These are phyloP conservation scores for Miscanthus lutarioriparius DNA, from an alignment of 176 grass and related monocot genomes.

Conservation along the genomic window DNA sequence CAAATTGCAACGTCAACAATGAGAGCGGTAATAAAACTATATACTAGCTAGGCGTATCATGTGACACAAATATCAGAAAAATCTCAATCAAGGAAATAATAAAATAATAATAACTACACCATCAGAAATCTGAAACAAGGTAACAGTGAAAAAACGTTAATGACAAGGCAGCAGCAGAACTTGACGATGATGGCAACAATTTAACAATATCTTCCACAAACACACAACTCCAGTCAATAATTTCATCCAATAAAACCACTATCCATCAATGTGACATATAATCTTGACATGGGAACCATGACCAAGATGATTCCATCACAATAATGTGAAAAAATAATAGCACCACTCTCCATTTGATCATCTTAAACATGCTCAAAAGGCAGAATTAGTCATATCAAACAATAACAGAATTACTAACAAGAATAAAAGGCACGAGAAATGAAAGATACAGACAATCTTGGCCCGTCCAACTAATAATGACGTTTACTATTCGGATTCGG, in stretches of 20 bases:
- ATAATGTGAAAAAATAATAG: constrained; percentile 18
- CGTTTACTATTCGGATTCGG: background rate
- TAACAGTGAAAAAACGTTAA: constrained; percentile 22
- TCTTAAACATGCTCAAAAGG: constrained; percentile 5
- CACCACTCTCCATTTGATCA: constrained; percentile 1
- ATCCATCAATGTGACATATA: background rate
- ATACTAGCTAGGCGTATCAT: background rate
- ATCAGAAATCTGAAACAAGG: background rate
- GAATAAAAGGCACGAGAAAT: background rate
- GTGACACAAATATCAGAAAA: constrained; percentile 23
- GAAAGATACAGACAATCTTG: background rate
- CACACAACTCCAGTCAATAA: background rate
- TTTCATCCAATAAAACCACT: background rate
- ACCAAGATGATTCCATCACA: constrained; percentile 9
- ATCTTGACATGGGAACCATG: background rate
- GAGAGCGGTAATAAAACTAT: background rate
- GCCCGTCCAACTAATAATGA: background rate
- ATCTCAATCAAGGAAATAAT: background rate
- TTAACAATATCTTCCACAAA: background rate
- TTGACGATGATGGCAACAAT: constrained; percentile 3
- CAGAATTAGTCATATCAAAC: background rate
- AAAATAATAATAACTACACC: background rate
- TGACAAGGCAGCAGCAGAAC: constrained; percentile 10
- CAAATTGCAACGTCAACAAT: background rate
- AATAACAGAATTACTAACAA: background rate